Conservation (phyloP, 2,329 filamentous ascomycete species). For the Aspergillus sp. region DNA sequence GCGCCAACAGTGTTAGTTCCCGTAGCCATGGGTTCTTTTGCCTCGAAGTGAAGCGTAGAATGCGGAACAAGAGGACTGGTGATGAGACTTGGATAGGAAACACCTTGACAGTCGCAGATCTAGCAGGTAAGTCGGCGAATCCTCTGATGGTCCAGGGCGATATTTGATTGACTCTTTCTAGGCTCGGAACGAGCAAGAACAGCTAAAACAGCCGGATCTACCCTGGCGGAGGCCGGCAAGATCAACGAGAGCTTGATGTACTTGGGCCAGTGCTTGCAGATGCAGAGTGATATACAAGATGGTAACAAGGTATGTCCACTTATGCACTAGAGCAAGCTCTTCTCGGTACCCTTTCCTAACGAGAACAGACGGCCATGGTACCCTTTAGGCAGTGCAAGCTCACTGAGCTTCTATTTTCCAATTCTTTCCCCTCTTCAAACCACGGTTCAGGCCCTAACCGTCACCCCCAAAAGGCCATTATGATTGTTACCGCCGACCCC, state of each 20-base stretch:
- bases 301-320: conserved; percentile 64
- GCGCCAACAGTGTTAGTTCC: conserved; percentile 88
- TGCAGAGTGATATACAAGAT: conserved; percentile 77
- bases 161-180: conserved; percentile 23
- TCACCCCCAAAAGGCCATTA: conserved; percentile 81
- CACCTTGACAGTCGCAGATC: conserved; percentile 81
- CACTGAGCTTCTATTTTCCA: conserved; percentile 82
- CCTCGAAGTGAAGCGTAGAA: conserved; percentile 85
- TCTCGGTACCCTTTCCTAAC: conserved; percentile 11
- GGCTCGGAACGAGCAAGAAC: conserved; percentile 86
- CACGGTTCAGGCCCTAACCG: conserved; percentile 49
- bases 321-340: neutral
- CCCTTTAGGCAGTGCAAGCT: conserved; percentile 82
- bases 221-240: conserved; percentile 91
- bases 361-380: conserved; percentile 63
- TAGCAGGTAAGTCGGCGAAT: conserved; percentile 61
- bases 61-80: conserved; percentile 46
- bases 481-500: conserved; percentile 95
- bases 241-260: conserved; percentile 99
- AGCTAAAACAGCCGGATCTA: conserved; percentile 89
- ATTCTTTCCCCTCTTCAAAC: conserved; percentile 70
- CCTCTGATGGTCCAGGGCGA: conserved; percentile 3
- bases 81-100: conserved; percentile 70
- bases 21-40: conserved; percentile 96
- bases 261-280: conserved; percentile 91